Conservation (phyloP, 23 red algal genomes). For the Gracilaria caudata region DNA sequence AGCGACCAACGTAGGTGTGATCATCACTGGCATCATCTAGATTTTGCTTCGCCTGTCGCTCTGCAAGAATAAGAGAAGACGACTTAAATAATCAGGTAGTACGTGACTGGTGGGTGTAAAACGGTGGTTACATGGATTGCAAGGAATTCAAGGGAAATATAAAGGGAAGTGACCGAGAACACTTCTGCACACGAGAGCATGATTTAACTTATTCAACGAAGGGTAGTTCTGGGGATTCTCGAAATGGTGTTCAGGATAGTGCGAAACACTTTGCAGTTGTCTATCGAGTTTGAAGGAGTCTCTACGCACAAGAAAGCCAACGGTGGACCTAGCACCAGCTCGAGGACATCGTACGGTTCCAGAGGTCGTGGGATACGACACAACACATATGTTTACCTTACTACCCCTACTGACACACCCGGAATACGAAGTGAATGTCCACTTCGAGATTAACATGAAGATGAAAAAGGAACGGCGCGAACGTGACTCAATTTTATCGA, state of each 20-base stretch:
- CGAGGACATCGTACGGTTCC: not conserved
- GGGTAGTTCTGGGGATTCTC: not conserved
- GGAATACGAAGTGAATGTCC: constrained; percentile 23
- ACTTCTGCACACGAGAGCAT: not conserved
- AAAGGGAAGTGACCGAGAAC: not conserved
- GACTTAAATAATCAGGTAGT: not conserved
- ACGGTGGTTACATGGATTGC: not conserved
- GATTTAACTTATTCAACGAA: not conserved
- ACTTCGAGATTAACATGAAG: constrained; percentile 56
- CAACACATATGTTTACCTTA: constrained; percentile 16
- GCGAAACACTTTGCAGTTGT: not conserved
- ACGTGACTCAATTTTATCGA: not conserved
- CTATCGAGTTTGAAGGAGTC: not conserved
- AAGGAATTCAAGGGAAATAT: not conserved
- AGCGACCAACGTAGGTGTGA: no score
- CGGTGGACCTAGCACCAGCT: not conserved
- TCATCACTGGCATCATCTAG: no score
- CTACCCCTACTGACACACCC: constrained; percentile 9
- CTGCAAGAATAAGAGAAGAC: not conserved
- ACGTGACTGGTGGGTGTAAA: not conserved
- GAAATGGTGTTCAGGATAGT: not conserved
- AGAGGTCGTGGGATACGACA: not conserved
- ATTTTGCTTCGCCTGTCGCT: not conserved
- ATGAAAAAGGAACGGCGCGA: constrained; percentile 37
- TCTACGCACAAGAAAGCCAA: not conserved